Evolutionary conservation across 2,329 filamentous ascomycete genomes (phyloP), one percentile per base, ranked within the genome.

Genomic region (Arachnopeziza araneosa): DNA sequence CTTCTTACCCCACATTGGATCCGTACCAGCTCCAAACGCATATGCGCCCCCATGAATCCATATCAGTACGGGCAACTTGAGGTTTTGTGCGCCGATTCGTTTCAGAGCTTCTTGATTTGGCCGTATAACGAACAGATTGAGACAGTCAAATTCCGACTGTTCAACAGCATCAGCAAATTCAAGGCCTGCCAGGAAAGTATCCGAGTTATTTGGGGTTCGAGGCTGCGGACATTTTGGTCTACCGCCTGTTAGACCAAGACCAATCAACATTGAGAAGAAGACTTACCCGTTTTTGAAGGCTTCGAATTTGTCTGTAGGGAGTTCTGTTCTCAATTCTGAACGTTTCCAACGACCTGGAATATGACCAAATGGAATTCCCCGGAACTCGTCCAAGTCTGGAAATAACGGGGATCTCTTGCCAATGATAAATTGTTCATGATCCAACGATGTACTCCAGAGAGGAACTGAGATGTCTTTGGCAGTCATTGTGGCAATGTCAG

Each of bases 41-140:
- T 86, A 87, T 7, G 81, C 86, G 36, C 86, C 86, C 0, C 86
- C 86, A 65, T 80, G 88, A 60, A 89, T 88, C 84, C 84, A 89
- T 64, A 87, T 84, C 5, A 88, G 71, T 1, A 89, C 86, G 0
- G 86, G 86, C 1, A 89, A 74, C 56, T 84, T 84, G 10, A n/a
- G 32, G 24, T 51, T 53, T 14, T 58, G 52, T 8, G 54, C 52
- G 5, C 55, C 55, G 4, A 55, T 50, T 22, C 24, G 51, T 6
- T 21, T 14, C 30, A 61, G n/a, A 21, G 55, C 52, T 23, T 53
- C 59, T 24, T 30, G 24, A 48, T 56, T 61, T 50, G 59, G 59
- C 19, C 59, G 52, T 17, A 58, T 23, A 23, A 61, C 24, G 30
- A 61, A 58, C 3, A 61, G 59, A 36, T 61, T 61, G 24, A 58